A percentile compares a stretch with the other conserved stretches of the same genome.
Conservation (phyloP, 495 filamentous ascomycete species). For the Chaetomium cochliodes region DNA sequence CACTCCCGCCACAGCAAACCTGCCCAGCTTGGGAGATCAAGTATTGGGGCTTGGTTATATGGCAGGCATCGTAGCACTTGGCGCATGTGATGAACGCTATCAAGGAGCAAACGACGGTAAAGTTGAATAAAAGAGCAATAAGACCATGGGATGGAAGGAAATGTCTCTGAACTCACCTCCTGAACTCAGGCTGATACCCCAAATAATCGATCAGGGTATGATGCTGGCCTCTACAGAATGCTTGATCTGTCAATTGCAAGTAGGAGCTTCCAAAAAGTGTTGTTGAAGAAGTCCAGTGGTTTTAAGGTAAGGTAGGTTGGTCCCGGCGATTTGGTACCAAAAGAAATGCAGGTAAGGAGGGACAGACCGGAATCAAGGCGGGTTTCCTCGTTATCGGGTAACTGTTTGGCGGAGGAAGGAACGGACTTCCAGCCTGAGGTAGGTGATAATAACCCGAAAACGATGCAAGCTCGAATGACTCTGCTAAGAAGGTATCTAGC, state of each 20-base stretch:
- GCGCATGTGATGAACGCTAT: neutral
- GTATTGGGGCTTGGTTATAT: neutral
- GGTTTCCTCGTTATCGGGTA: neutral
- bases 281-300: neutral
- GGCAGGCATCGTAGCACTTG: neutral
- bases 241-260: neutral
- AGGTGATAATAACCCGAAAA: neutral
- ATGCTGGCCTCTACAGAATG: neutral
- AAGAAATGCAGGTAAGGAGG: neutral
- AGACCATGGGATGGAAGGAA: neutral
- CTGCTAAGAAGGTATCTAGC: no score
- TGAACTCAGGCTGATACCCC: neutral
- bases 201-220: neutral
- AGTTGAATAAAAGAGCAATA: no score
- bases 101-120: neutral
- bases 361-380: neutral
- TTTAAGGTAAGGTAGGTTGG: neutral
- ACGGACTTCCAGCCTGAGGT: no score
- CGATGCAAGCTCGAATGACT: neutral
- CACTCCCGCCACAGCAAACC: neutral
- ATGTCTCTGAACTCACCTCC: neutral
- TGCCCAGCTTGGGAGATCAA: neutral
- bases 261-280: neutral
- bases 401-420: neutral
- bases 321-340: neutral